Percentiles rank a stretch among this genome's conserved stretches.
These are phyloP conservation scores for Cytospora paraplurivora DNA, from an alignment of 2,329 filamentous ascomycete species.

Conservation along the genomic window DNA sequence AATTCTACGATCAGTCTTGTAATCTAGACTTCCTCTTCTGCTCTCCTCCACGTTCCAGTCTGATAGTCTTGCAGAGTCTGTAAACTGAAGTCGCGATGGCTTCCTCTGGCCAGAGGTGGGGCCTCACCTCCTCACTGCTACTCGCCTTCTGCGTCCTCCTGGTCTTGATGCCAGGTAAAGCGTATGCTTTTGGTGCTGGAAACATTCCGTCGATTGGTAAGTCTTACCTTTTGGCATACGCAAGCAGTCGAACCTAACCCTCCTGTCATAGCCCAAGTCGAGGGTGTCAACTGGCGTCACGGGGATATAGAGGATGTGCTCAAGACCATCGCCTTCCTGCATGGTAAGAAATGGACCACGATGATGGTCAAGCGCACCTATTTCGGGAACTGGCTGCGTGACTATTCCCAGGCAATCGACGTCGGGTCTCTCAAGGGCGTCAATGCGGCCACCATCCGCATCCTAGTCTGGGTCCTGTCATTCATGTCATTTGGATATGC, in stretches of 20 bases:
- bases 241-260: neutral
- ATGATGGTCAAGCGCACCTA: constrained; percentile 78
- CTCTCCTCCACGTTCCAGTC: neutral
- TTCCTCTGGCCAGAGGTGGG: constrained; percentile 49
- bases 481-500: constrained; percentile 83
- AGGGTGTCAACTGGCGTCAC: constrained; percentile 71
- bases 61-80: neutral
- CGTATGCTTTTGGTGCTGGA: constrained; percentile 66
- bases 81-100: constrained; percentile 44
- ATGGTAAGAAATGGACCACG: constrained; percentile 82
- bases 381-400: constrained; percentile 85
- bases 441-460: constrained; percentile 75
- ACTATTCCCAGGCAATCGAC: constrained; percentile 84
- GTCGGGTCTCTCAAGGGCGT: constrained; percentile 78
- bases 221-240: constrained; percentile 33
- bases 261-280: constrained; percentile 49
- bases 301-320: constrained; percentile 63
- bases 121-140: constrained; percentile 46
- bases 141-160: constrained; percentile 56
- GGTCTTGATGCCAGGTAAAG: constrained; percentile 58
- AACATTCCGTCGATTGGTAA: constrained; percentile 66
- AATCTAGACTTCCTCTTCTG: neutral
- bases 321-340: constrained; percentile 73
- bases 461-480: constrained; percentile 78
- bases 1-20: neutral